Conservation (phyloP, 2,329 filamentous ascomycete genomes). For the Fusarium sublunatum region DNA sequence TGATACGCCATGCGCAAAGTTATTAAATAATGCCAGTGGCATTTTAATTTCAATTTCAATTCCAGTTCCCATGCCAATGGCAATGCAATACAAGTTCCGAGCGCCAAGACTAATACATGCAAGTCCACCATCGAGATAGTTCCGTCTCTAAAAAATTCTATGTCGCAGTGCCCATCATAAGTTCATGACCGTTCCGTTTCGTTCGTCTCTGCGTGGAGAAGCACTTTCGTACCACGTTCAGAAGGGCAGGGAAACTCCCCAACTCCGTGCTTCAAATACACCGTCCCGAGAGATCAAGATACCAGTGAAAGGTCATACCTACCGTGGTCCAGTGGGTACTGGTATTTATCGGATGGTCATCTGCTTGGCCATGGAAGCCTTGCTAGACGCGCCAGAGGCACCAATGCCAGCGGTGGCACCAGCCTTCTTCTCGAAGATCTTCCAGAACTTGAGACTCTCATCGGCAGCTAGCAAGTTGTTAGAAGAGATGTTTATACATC, state of each 20-base stretch:
- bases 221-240: conserved; percentile 63
- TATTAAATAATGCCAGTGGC: conserved; percentile 29
- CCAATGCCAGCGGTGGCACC: conserved; percentile 74
- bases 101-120: conserved; percentile 26
- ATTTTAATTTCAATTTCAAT: conserved; percentile 31
- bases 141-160: conserved; percentile 23
- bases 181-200: conserved; percentile 49
- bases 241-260: conserved; percentile 56
- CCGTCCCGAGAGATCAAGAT: conserved; percentile 55
- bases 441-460: conserved; percentile 99
- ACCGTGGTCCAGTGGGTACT: conserved; percentile 53
- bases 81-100: conserved; percentile 14
- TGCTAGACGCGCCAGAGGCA: conserved; percentile 75
- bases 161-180: conserved; percentile 34
- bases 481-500: background rate
- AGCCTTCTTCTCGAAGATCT: conserved; percentile 99
- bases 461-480: conserved; percentile 74
- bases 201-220: conserved; percentile 57
- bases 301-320: conserved; percentile 60
- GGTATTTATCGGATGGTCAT: conserved; percentile 85
- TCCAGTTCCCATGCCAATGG: conserved; percentile 3
- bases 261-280: conserved; percentile 67
- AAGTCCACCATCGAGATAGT: conserved; percentile 11
- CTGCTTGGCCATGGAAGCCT: conserved; percentile 90
- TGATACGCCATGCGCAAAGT: background rate